These are phyloP conservation scores for Ogataea trehalophila DNA, from an alignment of 805 yeast genomes.

Conservation along the genomic window DNA sequence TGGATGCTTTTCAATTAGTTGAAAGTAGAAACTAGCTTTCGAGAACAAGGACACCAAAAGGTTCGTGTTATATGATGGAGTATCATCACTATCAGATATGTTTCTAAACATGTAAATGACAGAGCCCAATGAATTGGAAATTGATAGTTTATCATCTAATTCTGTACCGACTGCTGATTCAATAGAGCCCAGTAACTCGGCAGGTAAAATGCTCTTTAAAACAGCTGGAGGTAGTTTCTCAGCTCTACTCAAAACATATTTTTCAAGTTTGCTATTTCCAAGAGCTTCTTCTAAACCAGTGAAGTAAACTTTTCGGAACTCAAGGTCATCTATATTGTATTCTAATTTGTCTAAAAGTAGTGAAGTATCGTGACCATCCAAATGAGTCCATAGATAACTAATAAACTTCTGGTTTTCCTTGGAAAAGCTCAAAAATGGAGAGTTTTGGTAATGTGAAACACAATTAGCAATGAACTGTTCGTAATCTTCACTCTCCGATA, in stretches of 20 bases:
- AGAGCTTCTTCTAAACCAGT: slow-evolving; percentile 6
- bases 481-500: slow-evolving; percentile 12
- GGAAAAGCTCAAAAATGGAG: slow-evolving; percentile 14
- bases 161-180: not conserved
- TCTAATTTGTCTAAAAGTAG: slow-evolving; percentile 20
- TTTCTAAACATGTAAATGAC: slow-evolving; percentile 12
- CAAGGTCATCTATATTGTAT: slow-evolving; percentile 9
- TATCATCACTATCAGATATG: not conserved
- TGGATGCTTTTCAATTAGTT: slow-evolving; percentile 2
- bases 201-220: slow-evolving; percentile 5
- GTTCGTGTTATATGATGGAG: slow-evolving; percentile 1
- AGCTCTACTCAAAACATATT: slow-evolving; percentile 2
- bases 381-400: slow-evolving; percentile 9
- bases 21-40: slow-evolving; percentile 3
- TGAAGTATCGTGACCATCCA: not conserved
- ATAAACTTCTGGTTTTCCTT: slow-evolving; percentile 12
- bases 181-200: slow-evolving; percentile 1
- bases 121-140: slow-evolving; percentile 23
- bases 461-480: slow-evolving; percentile 20
- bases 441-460: slow-evolving; percentile 18
- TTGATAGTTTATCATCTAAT: slow-evolving; percentile 13
- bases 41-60: not conserved
- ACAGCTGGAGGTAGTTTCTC: slow-evolving; percentile 1
- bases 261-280: not conserved
- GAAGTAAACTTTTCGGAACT: slow-evolving; percentile 12